These are phyloP conservation scores for Ceraceosorus bombacis DNA, from an alignment of 1,284 basidiomycete species.

Conservation along the genomic window DNA sequence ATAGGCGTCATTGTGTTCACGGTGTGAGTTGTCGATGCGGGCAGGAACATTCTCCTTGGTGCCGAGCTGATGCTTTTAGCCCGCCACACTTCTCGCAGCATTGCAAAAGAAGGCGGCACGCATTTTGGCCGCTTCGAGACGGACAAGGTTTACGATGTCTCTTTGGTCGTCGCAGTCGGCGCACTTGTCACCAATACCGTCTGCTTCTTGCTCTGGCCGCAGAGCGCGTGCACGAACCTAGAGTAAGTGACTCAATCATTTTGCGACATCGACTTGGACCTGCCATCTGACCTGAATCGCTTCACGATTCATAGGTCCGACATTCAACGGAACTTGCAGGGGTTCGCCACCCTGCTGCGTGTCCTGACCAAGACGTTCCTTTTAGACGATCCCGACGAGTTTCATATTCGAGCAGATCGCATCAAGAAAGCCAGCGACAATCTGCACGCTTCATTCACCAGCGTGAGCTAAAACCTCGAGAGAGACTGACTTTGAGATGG, in stretches of 20 bases:
- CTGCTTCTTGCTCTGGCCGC: constrained; percentile 72
- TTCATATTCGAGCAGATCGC: constrained; percentile 32
- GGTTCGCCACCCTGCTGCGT: constrained; percentile 36
- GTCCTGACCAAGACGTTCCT: constrained; percentile 43
- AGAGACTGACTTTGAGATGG: not conserved
- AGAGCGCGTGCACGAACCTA: constrained; percentile 73
- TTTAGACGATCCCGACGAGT: constrained; percentile 36
- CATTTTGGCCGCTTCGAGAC: constrained; percentile 52
- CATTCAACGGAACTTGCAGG: constrained; percentile 31
- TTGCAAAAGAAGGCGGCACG: constrained; percentile 82
- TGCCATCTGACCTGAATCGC: not conserved
- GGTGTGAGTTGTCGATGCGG: constrained; percentile 10
- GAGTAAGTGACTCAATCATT: constrained; percentile 51
- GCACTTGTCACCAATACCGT: constrained; percentile 70
- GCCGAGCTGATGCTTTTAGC: not conserved
- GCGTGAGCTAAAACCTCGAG: not conserved
- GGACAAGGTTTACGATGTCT: constrained; percentile 45
- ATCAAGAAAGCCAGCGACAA: constrained; percentile 41
- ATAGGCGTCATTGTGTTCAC: constrained; percentile 35
- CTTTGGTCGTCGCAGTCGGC: constrained; percentile 68
- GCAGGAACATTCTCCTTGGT: not conserved
- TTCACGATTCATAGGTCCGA: constrained; percentile 13
- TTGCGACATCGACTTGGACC: constrained; percentile 31
- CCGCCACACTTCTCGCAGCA: constrained; percentile 17
- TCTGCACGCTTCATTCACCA: constrained; percentile 39